Percentiles rank a stretch among this genome's conserved stretches.
Conservation (phyloP, 257 asterid species). For the Solanum dulcamara region DNA sequence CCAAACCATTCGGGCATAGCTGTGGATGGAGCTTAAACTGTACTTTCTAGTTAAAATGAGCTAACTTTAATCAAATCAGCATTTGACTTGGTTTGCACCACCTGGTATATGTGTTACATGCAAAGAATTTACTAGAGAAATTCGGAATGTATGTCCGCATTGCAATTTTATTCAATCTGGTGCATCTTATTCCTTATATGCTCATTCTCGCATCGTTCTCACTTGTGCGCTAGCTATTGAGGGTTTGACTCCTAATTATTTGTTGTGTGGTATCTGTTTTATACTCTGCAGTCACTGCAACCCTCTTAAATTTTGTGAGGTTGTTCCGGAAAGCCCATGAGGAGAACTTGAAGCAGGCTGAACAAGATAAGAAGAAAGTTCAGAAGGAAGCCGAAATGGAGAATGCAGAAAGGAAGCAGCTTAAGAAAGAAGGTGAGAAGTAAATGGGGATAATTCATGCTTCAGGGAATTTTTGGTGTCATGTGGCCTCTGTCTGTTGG, state of each 20-base stretch:
- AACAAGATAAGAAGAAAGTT: slow-evolving; percentile 65
- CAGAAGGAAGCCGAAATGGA: slow-evolving; percentile 68
- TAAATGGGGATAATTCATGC: background rate
- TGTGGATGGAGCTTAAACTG: background rate
- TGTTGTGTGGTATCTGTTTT: slow-evolving; percentile 6
- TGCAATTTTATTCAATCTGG: background rate
- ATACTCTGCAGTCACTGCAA: slow-evolving; percentile 43
- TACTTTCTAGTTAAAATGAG: background rate
- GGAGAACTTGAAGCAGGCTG: slow-evolving; percentile 66
- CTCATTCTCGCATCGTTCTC: background rate
- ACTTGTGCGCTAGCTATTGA: background rate
- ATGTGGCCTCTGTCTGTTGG: background rate
- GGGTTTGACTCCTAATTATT: background rate
- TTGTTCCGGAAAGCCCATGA: slow-evolving; percentile 61
- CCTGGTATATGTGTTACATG: background rate
- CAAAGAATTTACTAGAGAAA: background rate
- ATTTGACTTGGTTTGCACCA: background rate
- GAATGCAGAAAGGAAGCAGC: slow-evolving; percentile 30
- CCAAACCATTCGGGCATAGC: background rate
- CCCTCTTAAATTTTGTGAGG: slow-evolving; percentile 66
- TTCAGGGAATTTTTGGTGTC: background rate
- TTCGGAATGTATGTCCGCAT: background rate
- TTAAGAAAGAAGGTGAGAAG: slow-evolving; percentile 22
- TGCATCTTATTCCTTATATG: background rate
- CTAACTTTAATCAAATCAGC: background rate